Evolutionary conservation across 495 filamentous ascomycete species (phyloP), one percentile per base, ranked within the genome.

Genomic region (Penicillium robsamsonii): DNA sequence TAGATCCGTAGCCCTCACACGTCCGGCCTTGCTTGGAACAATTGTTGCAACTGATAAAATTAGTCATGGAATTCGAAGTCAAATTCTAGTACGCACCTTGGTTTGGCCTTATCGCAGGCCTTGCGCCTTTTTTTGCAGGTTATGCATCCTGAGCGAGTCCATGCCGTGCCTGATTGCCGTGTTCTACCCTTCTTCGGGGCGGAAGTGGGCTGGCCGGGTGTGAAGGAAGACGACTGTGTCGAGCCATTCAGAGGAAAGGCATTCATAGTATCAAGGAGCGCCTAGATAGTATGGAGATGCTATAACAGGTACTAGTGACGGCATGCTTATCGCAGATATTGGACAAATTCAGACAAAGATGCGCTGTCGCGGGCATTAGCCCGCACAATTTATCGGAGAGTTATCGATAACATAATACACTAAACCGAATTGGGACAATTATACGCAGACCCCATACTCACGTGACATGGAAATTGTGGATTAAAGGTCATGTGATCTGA

Each of bases 61-160:
- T 35, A 45, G 42, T 51, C 45, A 53, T 4, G 30, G 1, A 48
- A 22, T 5, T 31, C 5, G 6, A 17, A 43, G 25, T 24, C 25
- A 40, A 20, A 5, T 11, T 5, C 4, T n/a, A 6, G 17, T 15
- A 58, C 59, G 12, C 61, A 75, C 75, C 69, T 72, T 8, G 75
- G 75, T 52, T 76, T 78, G 11, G 70, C 58, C 59, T 76, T 74
- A 53, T 78, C 75, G 35, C 75, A 78, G 44, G 69, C 69, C 57
- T 78, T 78, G 27, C 74, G 70, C 42, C 75, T 67, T 47, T 63
- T 70, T 52, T 78, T 78, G 56, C 75, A 78, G 0, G 75, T 78
- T 18, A 76, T 42, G 46, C 75, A 78, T 6, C 73, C 75, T 1
- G 72, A 75, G 5, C 75, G 72, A 56, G 71, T 74, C 75, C 75